These are phyloP conservation scores for Cordyceps farinosa DNA, from an alignment of 2,329 filamentous ascomycete species.

Conservation along the genomic window DNA sequence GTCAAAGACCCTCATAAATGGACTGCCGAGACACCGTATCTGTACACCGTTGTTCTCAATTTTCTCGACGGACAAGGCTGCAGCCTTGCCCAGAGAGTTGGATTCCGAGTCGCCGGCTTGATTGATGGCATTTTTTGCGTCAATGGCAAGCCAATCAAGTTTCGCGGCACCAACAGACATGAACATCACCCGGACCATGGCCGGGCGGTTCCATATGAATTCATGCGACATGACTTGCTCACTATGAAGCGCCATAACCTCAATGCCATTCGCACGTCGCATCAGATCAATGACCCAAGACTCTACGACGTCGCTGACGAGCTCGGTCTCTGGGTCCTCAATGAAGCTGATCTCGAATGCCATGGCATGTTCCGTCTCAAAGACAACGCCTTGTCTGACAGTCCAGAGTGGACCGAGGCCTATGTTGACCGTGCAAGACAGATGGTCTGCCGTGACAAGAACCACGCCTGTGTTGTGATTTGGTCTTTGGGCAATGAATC, in stretches of 20 bases:
- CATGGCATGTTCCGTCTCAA: constrained; percentile 47
- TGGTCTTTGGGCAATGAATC: constrained; percentile 72
- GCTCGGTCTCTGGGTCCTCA: constrained; percentile 61
- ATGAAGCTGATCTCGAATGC: constrained; percentile 53
- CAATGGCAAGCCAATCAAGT: constrained; percentile 61
- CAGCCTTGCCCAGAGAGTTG: constrained; percentile 52
- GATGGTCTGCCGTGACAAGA: constrained; percentile 56
- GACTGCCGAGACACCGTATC: constrained; percentile 64
- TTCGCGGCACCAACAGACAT: constrained; percentile 67
- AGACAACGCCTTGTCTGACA: constrained; percentile 48
- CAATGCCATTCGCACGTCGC: constrained; percentile 65
- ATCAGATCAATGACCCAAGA: constrained; percentile 60
- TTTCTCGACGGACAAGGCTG: constrained; percentile 28
- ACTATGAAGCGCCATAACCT: constrained; percentile 68
- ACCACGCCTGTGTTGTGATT: constrained; percentile 63
- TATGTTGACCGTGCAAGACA: constrained; percentile 66
- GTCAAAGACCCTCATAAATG: constrained; percentile 57
- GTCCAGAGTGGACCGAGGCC: constrained; percentile 57
- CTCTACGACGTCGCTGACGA: constrained; percentile 62
- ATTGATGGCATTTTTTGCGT: constrained; percentile 59
- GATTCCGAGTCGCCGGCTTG: constrained; percentile 61
- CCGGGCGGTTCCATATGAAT: constrained; percentile 57
- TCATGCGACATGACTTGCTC: constrained; percentile 58
- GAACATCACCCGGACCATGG: constrained; percentile 64
- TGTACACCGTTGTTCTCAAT: constrained; percentile 51